These are phyloP conservation scores for Suillus cothurnatus DNA, from an alignment of 768 basidiomycete species.

Conservation along the genomic window DNA sequence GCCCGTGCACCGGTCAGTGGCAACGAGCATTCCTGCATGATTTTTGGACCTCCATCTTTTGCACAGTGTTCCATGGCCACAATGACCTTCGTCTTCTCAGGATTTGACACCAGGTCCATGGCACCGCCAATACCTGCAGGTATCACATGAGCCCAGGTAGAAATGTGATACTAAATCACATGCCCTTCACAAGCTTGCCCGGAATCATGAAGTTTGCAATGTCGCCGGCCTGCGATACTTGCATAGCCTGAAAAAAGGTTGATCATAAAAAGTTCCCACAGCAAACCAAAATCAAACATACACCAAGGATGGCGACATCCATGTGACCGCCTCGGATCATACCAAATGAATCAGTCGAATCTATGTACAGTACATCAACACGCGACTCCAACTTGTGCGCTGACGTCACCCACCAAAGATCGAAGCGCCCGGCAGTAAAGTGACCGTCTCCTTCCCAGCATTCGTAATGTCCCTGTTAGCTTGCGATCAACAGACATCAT, in stretches of 20 bases:
- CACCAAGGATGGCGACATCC: slow-evolving; percentile 87
- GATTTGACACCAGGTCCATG: slow-evolving; percentile 91
- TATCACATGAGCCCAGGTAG: not conserved
- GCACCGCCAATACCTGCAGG: slow-evolving; percentile 80
- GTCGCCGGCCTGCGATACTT: slow-evolving; percentile 86
- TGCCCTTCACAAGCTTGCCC: slow-evolving; percentile 80
- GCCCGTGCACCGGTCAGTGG: slow-evolving; percentile 85
- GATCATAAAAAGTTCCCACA: slow-evolving; percentile 5
- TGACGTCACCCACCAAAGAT: slow-evolving; percentile 63
- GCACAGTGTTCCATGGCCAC: slow-evolving; percentile 85
- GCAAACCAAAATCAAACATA: slow-evolving; percentile 36
- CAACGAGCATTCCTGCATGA: slow-evolving; percentile 72
- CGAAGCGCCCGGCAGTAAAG: slow-evolving; percentile 83
- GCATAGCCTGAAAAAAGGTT: slow-evolving; percentile 64
- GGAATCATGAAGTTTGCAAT: slow-evolving; percentile 97
- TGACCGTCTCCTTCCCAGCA: slow-evolving; percentile 88
- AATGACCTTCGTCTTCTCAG: slow-evolving; percentile 86
- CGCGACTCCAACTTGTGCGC: not conserved
- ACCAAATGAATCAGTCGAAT: slow-evolving; percentile 86
- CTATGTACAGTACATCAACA: slow-evolving; percentile 35
- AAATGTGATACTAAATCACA: not conserved
- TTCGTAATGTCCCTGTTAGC: slow-evolving; percentile 73
- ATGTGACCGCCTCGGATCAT: slow-evolving; percentile 96
- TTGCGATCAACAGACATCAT: not conserved
- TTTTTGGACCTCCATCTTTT: slow-evolving; percentile 83